Base-by-base conservation (phyloP, 495 filamentous ascomycete species). In the Lentithecium fluviatile region DNA sequence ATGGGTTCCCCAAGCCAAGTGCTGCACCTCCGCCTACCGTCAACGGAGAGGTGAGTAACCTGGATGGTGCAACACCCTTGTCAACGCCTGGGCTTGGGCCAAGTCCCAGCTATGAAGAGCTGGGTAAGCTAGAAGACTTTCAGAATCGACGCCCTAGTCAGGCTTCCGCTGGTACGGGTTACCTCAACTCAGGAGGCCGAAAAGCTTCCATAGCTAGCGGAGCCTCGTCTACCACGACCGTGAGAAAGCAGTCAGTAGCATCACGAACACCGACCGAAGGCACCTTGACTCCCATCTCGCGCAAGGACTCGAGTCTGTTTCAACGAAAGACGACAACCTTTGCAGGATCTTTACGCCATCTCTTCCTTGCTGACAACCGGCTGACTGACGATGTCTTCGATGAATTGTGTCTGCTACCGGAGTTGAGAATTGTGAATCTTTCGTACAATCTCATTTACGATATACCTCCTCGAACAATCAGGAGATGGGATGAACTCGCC, bases 401-500 rank as follows among this genome's bases (percentile, higher is more conserved):
- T 61, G 89, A 97, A 69, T 78, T 97, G 29, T 86, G 83, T 0
- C 79, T 90, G 23, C 83, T 99, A 12, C 80, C 85, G 0, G 95
- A 97, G 70, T 74, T 99, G 49, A 85, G 94, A 13, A 79, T 95
- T 42, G 78, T 99, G 47, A 99, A 99, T 64, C 77, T 99, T 19
- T 96, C 92, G 0, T 97, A 97, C 72, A 99, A 99, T 66, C 86
- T 90, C 52, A 76, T 99, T 42, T 92, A 86, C 62, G 94, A 99
- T 64, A 85, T 99, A 72, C 94, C 94, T 0, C 84, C 89, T 42
- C 84, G 93, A 24, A 87, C 92, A 3, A 83, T 99, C 55, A 87
- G 85, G 65, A 83, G 89, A 65, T 96, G 93, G 92, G 83, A 86
- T 32, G 82, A 90, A 54, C 82, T 99, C 10, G 85, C 88, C 6